phyloP scores from a whole-genome alignment of 169 alveolate species.

The Babesia bovis region DNA sequence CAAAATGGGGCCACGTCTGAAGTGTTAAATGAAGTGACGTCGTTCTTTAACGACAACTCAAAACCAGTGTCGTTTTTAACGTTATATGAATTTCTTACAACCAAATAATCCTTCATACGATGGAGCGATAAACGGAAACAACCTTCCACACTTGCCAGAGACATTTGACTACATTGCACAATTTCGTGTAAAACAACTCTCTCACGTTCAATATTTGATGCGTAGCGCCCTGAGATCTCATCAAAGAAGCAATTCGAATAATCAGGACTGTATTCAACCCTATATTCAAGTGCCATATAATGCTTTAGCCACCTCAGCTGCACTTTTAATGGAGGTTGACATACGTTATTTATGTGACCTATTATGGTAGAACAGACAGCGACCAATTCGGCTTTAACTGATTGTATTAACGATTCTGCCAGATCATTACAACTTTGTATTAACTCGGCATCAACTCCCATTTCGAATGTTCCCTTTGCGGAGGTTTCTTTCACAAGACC shows the following conservation, averaged over 20 bases:
- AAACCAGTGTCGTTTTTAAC: neutral
- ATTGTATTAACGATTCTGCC: slow-evolving; percentile 35
- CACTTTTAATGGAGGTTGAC: slow-evolving; percentile 62
- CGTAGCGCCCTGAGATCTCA: slow-evolving; percentile 41
- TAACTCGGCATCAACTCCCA: slow-evolving; percentile 5
- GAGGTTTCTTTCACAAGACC: slow-evolving; percentile 26
- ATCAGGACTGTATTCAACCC: slow-evolving; percentile 42
- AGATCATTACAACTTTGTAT: slow-evolving; percentile 37
- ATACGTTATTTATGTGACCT: slow-evolving; percentile 19
- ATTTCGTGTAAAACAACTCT: slow-evolving; percentile 59
- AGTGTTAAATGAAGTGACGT: neutral
- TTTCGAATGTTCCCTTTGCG: neutral
- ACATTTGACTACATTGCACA: slow-evolving; percentile 48
- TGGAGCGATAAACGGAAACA: slow-evolving; percentile 30
- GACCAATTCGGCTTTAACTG: slow-evolving; percentile 15
- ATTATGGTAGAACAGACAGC: slow-evolving; percentile 55
- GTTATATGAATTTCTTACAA: neutral
- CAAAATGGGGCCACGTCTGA: slow-evolving; percentile 62
- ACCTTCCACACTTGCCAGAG: slow-evolving; percentile 28
- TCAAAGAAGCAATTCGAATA: slow-evolving; percentile 25
- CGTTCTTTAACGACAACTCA: neutral
- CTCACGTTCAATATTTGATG: slow-evolving; percentile 17
- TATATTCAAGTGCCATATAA: slow-evolving; percentile 54
- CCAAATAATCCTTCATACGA: slow-evolving; percentile 30
- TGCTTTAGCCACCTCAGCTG: slow-evolving; percentile 46